Percentiles rank a stretch among this genome's conserved stretches.
phyloP scores from a whole-genome alignment of 1,284 basidiomycete species.

The Singerocomus rubriflavus region DNA sequence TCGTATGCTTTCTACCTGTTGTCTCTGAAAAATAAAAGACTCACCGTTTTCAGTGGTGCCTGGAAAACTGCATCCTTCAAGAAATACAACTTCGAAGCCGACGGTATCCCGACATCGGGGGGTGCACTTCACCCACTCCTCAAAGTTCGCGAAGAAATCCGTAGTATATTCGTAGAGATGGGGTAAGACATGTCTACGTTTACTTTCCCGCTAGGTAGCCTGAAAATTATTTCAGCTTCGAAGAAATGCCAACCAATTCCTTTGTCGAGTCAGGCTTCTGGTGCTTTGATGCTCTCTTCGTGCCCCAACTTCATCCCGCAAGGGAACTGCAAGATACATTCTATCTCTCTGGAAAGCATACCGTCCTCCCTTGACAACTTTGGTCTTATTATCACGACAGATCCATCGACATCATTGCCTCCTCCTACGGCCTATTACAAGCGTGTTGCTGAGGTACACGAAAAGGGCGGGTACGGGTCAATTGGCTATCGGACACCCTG shows the following conservation, averaged over 20 bases:
- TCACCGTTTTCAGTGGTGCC: conserved; percentile 56
- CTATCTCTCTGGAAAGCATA: conserved; percentile 81
- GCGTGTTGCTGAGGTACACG: conserved; percentile 86
- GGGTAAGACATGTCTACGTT: conserved; percentile 52
- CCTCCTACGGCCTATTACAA: conserved; percentile 88
- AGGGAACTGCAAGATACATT: conserved; percentile 99
- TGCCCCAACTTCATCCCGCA: conserved; percentile 98
- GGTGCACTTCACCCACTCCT: conserved; percentile 95
- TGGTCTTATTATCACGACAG: conserved; percentile 40
- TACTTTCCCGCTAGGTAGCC: neutral
- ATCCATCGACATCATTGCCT: conserved; percentile 75
- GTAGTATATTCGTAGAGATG: conserved; percentile 99
- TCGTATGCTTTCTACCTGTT: conserved; percentile 53
- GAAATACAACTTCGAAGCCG: conserved; percentile 99
- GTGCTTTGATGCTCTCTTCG: conserved; percentile 99
- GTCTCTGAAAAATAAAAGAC: neutral
- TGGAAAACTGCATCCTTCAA: conserved; percentile 95
- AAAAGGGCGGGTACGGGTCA: conserved; percentile 90
- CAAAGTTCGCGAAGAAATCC: conserved; percentile 97
- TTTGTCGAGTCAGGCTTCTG: conserved; percentile 99
- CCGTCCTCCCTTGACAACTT: neutral
- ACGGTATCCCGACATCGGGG: conserved; percentile 83
- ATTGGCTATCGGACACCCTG: conserved; percentile 99
- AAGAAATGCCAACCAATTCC: conserved; percentile 98
- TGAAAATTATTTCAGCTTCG: conserved; percentile 62